Base-by-base conservation (phyloP, 805 yeast genomes). In the Torulaspora gathmanii region DNA sequence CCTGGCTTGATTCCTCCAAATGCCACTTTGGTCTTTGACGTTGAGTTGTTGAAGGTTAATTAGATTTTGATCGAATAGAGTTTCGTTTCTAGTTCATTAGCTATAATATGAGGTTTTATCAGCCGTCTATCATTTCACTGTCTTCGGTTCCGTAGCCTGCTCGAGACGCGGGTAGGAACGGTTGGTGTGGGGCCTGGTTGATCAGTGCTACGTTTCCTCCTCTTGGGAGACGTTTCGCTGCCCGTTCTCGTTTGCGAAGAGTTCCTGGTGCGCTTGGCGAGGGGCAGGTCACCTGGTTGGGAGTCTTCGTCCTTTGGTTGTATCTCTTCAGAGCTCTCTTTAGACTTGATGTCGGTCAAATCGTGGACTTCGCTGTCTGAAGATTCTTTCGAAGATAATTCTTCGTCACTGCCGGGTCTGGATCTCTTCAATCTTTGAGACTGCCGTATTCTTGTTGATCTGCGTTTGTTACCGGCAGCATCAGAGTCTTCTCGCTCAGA, bases 1-100 rank as follows among this genome's bases (percentile, higher is more conserved):
- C 97, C 97, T 57, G 96, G 96, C 57, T 74, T 88, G 64, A 91
- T 91, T 65, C 98, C 98, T 55, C 96, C 96, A 58, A 88, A 87
- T 69, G 95, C 97, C 54, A 90, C 96, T 57, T 79, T 91, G 71
- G 73, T 87, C 60, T 86, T 86, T 57, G 93, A 86, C 57, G 93
- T 86, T 52, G 91, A 86, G 69, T 77, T 86, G 59, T 61, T 71
- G 59, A 71, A 69, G 60, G 67, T 70, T 49, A 71, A 70, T 64
- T 71, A 63, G 34, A 22, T 7, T 20, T 6, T 20, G 23, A 6
- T 23, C 37, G 13, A 25, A 20, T n/a, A n/a, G 11, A n/a, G 10
- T 37, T 28, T 28, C 30, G 39, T 36, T 23, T 36, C 31, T 36
- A 29, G 20, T 15, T 15, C 19, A 31, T 13, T 38, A 38, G 41